Base-by-base conservation (phyloP, 2,329 filamentous ascomycete genomes). In the Aspergillus vadensis region DNA sequence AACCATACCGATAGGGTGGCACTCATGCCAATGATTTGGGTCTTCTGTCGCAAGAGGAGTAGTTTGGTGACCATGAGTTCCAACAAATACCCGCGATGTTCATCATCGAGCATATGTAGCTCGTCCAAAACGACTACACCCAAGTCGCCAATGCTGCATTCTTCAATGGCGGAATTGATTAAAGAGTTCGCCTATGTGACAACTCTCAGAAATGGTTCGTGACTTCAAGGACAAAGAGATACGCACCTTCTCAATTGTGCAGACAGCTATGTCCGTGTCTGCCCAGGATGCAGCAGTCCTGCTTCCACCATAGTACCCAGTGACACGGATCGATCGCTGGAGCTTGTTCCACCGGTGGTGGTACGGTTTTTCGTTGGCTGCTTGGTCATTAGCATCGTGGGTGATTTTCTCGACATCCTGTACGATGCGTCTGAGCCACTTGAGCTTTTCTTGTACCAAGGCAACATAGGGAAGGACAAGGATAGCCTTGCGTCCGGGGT, bases 91-190 rank as follows among this genome's bases (percentile, higher is more conserved):
- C 90, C 90, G 12, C 90, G 85, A 65, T 88, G 84, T 63, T 89
- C 88, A 70, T 92, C 90, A 67, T 91, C 88, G 48, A 92, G 82
- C 89, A 93, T 92, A 71, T 93, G 90, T n/a, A 92, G 77, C 71
- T 93, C 90, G 68, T 93, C 90, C 36, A 92, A 79, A 14, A 92
- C 88, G 17, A 92, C 85, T 10, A 87, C 80, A 50, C 84, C 85
- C 47, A 93, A 77, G 19, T 86, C 82, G n/a, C 81, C 78, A 61
- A 91, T 83, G 3, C 82, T 85, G 69, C 84, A 86, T 63, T 92
- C 88, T 63, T 90, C 87, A 65, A 92, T 90, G 14, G 89, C 88
- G 21, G 83, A 79, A 67, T 93, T 92, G 27, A 92, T 82, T 41
- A 93, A 81, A 10, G 87, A 83, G 69, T 92, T 93, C 57, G 90